Percentiles rank a stretch among this genome's conserved stretches.
phyloP scores from a whole-genome alignment of 495 filamentous ascomycete genomes.

The Penicillium fimorum region DNA sequence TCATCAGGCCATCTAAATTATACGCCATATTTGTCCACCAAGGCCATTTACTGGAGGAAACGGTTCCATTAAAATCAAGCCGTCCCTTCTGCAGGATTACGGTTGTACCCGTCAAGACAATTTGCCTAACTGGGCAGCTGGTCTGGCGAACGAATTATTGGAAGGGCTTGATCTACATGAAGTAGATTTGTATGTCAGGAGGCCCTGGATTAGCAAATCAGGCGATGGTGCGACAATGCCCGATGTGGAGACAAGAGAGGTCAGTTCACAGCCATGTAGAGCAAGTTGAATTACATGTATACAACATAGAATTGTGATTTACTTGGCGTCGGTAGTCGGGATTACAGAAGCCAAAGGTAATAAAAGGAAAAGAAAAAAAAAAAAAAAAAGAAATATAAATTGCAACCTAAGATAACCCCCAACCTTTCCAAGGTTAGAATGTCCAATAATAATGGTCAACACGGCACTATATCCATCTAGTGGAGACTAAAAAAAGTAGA shows the following conservation, averaged over 20 bases:
- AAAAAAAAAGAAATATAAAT: background rate
- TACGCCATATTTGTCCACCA: background rate
- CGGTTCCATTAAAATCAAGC: slow-evolving; percentile 2
- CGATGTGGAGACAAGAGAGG: slow-evolving; percentile 8
- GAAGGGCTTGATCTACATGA: slow-evolving; percentile 4
- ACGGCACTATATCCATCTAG: background rate
- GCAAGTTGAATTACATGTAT: slow-evolving; percentile 2
- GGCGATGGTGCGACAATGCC: slow-evolving; percentile 24
- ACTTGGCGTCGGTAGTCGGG: too few relatives aligned
- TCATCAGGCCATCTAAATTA: background rate
- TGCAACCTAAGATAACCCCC: background rate
- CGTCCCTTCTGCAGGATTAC: slow-evolving; percentile 1
- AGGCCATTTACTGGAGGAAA: background rate
- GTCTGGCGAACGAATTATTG: background rate
- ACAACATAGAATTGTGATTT: background rate
- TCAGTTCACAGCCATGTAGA: slow-evolving; percentile 17
- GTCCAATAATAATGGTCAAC: slow-evolving; percentile 2
- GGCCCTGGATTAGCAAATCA: slow-evolving; percentile 10
- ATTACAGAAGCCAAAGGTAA: background rate
- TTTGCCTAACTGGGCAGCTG: background rate
- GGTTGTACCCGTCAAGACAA: background rate
- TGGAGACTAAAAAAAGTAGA: slow-evolving; percentile 11
- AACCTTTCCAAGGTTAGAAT: background rate
- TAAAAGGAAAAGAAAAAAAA: background rate
- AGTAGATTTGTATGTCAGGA: slow-evolving; percentile 2